phyloP scores from a whole-genome alignment of 2,329 filamentous ascomycete species.

The Cladosporium sp. region DNA sequence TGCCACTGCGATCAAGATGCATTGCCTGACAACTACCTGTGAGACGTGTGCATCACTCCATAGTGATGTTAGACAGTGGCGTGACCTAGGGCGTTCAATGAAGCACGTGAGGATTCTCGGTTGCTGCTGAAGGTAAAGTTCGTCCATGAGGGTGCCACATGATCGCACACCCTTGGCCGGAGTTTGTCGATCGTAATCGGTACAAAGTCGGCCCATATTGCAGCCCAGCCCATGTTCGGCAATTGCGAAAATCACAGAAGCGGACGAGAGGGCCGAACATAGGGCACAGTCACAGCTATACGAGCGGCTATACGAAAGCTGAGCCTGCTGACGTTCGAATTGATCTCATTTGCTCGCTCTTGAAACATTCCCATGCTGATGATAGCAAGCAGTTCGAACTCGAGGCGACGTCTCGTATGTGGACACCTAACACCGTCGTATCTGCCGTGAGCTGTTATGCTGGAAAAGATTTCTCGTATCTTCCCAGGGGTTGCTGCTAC shows the following conservation, averaged over 20 bases:
- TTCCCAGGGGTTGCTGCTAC: neutral
- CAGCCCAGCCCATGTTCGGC: neutral
- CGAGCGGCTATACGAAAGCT: neutral
- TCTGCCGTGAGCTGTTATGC: neutral
- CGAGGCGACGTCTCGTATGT: neutral
- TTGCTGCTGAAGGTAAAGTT: neutral
- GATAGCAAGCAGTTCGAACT: neutral
- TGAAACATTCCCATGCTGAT: neutral
- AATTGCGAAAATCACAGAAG: neutral
- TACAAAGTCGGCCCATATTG: neutral
- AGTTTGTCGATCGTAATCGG: neutral
- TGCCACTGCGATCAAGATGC: neutral
- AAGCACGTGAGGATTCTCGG: neutral
- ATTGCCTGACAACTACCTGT: neutral
- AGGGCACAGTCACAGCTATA: neutral
- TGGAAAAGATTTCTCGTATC: neutral
- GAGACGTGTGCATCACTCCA: neutral
- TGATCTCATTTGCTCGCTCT: neutral
- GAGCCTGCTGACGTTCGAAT: neutral
- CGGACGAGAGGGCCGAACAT: neutral
- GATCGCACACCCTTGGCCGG: neutral
- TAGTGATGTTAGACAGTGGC: neutral
- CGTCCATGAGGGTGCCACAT: neutral
- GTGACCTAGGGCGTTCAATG: neutral
- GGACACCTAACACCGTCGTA: too few species aligned